Evolutionary conservation across 768 basidiomycete species (phyloP).

Genomic region (Clathrus columnatus): DNA sequence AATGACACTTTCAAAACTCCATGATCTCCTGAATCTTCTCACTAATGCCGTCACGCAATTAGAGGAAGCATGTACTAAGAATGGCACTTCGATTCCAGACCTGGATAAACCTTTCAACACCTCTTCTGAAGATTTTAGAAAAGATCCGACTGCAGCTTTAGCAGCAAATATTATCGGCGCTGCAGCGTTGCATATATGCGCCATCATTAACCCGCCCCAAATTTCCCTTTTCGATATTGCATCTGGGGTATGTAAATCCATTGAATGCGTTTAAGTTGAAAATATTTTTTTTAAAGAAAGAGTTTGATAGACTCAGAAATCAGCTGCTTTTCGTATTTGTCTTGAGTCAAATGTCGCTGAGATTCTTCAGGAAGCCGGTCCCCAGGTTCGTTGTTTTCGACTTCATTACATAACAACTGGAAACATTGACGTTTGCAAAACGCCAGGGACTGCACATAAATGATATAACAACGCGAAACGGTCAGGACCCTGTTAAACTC

Average conservation of each 20-base stretch:
- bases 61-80: conserved; percentile 16
- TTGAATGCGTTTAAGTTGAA: too few species aligned
- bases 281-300: too few species aligned
- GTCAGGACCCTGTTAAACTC: not conserved
- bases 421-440: not conserved
- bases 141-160: conserved; percentile 44
- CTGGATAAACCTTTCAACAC: conserved; percentile 22
- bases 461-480: too few species aligned
- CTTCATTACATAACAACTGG: not conserved
- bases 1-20: too few species aligned
- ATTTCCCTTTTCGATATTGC: conserved; percentile 11
- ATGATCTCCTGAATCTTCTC: conserved; percentile 1
- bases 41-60: conserved; percentile 16
- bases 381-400: conserved; percentile 16
- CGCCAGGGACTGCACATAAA: conserved; percentile 4
- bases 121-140: conserved; percentile 23
- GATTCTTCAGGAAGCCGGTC: conserved; percentile 33
- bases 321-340: conserved; percentile 20
- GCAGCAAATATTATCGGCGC: conserved; percentile 42
- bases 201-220: conserved; percentile 16
- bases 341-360: conserved; percentile 29
- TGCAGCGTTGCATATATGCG: conserved; percentile 19
- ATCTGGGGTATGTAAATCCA: too few species aligned
- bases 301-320: conserved; percentile 17
- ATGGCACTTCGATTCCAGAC: conserved; percentile 18